phyloP scores from a whole-genome alignment of 2,329 filamentous ascomycete species.

The Fusarium veterinarium region DNA sequence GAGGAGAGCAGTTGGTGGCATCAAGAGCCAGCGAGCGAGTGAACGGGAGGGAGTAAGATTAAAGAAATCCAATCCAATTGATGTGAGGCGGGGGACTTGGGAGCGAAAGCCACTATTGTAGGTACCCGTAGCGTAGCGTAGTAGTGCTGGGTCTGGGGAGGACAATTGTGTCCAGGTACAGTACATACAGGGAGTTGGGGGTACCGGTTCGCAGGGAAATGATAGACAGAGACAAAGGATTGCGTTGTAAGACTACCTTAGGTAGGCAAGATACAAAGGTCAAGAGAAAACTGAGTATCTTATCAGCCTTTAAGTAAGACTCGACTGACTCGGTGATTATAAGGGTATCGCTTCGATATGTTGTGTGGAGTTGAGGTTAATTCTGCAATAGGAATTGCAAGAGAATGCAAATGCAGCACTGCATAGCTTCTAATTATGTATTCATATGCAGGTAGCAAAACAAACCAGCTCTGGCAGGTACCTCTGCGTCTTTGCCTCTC shows the following conservation, averaged over 20 bases:
- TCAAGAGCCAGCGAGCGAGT: conserved; percentile 26
- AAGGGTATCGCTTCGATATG: not conserved
- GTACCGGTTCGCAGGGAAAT: not conserved
- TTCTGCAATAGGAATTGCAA: not conserved
- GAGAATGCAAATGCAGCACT: not conserved
- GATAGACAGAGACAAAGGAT: not conserved
- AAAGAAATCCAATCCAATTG: conserved; percentile 34
- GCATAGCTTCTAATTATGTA: not conserved
- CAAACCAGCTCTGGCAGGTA: not conserved
- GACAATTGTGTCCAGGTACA: not conserved
- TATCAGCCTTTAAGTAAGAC: not conserved
- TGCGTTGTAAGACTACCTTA: not conserved
- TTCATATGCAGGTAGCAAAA: not conserved
- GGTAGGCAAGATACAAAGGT: not conserved
- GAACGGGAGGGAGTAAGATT: conserved; percentile 36
- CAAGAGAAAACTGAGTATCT: not conserved
- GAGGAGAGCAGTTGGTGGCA: conserved; percentile 27
- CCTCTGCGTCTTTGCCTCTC: not conserved
- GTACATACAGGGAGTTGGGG: not conserved
- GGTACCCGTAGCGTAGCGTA: conserved; percentile 25
- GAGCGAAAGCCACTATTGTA: conserved; percentile 32
- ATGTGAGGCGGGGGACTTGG: conserved; percentile 32
- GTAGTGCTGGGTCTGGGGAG: conserved; percentile 1
- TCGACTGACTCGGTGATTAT: not conserved
- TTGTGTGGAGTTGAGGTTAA: not conserved